Conservation (phyloP, 2,329 filamentous ascomycete species). For the Xylariaceae sp. region DNA sequence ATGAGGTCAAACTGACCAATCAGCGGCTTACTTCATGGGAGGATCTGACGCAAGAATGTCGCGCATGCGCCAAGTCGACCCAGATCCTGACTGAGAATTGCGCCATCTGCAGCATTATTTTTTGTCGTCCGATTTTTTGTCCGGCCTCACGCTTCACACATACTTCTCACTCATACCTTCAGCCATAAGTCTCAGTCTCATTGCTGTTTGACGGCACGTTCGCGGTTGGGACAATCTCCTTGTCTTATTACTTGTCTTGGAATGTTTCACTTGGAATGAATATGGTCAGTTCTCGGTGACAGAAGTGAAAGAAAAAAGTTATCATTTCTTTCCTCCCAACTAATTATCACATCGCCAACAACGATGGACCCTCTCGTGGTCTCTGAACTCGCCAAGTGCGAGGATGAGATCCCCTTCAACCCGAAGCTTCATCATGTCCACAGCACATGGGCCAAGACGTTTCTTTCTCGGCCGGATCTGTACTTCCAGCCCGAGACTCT, state of each 20-base stretch:
- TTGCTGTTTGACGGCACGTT: neutral
- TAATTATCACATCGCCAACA: neutral
- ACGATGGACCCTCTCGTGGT: constrained; percentile 28
- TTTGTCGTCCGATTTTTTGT: neutral
- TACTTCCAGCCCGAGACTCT: constrained; percentile 80
- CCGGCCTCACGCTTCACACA: neutral
- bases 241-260: neutral
- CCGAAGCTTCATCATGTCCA: constrained; percentile 68
- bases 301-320: neutral
- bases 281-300: neutral
- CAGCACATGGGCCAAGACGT: constrained; percentile 92
- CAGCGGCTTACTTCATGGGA: neutral
- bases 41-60: constrained; percentile 12
- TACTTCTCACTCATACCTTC: neutral
- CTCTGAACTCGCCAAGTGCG: constrained; percentile 24
- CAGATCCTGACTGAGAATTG: neutral
- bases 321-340: neutral
- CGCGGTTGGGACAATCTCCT: neutral
- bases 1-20: constrained; percentile 11
- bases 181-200: neutral
- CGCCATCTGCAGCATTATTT: constrained; percentile 1
- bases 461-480: constrained; percentile 81
- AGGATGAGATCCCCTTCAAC: constrained; percentile 63
- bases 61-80: constrained; percentile 11
- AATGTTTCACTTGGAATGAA: neutral